A percentile compares a stretch with the other conserved stretches of the same genome.
Conservation (phyloP, 192 early-diverging fungal species). For the Podila verticillata region DNA sequence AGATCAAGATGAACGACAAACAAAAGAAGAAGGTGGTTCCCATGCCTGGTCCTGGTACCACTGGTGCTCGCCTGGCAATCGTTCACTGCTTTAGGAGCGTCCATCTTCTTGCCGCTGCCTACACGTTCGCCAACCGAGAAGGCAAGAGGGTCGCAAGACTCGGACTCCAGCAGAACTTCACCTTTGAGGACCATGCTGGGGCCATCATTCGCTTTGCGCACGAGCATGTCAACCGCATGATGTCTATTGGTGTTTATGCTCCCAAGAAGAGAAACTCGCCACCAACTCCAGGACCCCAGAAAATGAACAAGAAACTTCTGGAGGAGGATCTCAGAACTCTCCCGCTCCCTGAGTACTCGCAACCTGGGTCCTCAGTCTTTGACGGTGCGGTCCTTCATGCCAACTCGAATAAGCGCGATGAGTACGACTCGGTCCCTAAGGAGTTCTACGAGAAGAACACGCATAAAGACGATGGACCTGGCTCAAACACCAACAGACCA, state of each 20-base stretch:
- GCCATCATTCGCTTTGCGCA: constrained; percentile 43
- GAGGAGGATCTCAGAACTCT: background rate
- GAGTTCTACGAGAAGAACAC: constrained; percentile 6
- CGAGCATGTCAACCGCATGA: constrained; percentile 49
- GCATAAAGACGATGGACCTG: background rate
- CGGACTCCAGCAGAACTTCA: constrained; percentile 13
- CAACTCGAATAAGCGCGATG: background rate
- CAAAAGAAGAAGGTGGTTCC: constrained; percentile 15
- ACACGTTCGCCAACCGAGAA: constrained; percentile 16
- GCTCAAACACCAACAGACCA: background rate
- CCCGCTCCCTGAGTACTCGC: background rate
- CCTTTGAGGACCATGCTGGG: constrained; percentile 42
- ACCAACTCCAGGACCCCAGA: background rate
- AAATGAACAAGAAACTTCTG: background rate
- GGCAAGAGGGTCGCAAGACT: constrained; percentile 17
- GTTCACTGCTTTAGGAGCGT: constrained; percentile 37
- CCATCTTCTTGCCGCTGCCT: constrained; percentile 35
- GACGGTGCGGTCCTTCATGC: background rate
- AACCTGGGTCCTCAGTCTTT: background rate
- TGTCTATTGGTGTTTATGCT: constrained; percentile 20
- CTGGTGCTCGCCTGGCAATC: constrained; percentile 38
- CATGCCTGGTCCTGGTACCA: constrained; percentile 27
- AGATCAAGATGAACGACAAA: constrained; percentile 42
- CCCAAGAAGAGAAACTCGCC: background rate
- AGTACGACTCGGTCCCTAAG: background rate